These are phyloP conservation scores for Eucalyptus brandiana DNA, from an alignment of 345 rosid genomes.

Conservation along the genomic window DNA sequence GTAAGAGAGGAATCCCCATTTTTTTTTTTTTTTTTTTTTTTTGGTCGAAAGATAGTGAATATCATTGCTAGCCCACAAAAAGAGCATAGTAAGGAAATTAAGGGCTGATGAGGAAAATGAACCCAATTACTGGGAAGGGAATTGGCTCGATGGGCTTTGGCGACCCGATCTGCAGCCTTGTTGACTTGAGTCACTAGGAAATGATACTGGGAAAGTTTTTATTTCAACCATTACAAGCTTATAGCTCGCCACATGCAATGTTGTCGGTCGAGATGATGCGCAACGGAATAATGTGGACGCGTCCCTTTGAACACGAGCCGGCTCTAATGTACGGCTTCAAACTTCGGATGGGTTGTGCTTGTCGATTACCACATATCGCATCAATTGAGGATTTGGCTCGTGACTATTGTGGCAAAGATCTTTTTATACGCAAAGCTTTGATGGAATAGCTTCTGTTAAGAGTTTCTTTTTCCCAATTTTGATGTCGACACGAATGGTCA, in stretches of 20 bases:
- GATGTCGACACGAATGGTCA: background rate
- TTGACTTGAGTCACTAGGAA: background rate
- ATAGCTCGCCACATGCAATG: background rate
- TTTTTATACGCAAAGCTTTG: background rate
- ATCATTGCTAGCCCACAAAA: no score
- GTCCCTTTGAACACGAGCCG: background rate
- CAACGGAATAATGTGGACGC: background rate
- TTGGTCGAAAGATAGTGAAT: no score
- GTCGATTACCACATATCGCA: background rate
- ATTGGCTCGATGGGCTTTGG: no score
- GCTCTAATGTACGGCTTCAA: background rate
- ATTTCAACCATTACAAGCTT: background rate
- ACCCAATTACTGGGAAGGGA: no score
- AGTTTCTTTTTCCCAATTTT: background rate
- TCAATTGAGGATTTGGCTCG: background rate
- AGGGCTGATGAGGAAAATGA: no score
- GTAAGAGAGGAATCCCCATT: background rate
- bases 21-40: no score
- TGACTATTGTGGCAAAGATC: background rate
- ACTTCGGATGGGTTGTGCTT: background rate
- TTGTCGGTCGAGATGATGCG: background rate
- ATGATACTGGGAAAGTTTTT: background rate
- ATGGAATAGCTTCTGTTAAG: background rate
- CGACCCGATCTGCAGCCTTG: accelerated
- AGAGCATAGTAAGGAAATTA: no score